Conservation (phyloP, 2,329 filamentous ascomycete species). For the Aspergillus transmontanensis region DNA sequence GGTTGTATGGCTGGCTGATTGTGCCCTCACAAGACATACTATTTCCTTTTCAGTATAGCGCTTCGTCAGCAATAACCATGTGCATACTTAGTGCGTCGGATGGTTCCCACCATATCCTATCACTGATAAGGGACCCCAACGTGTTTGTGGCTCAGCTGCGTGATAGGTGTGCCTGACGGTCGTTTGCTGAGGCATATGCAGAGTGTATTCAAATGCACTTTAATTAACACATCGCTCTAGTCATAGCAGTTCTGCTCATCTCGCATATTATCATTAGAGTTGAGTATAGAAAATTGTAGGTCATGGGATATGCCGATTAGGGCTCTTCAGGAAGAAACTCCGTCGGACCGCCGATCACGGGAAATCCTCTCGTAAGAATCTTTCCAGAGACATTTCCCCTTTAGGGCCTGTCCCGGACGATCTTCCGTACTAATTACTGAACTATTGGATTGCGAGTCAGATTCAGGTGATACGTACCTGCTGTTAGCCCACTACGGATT, state of each 20-base stretch:
- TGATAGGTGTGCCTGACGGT: not conserved
- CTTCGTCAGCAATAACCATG: not conserved
- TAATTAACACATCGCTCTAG: not conserved
- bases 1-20: not conserved
- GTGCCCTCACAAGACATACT: not conserved
- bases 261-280: not conserved
- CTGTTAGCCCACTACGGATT: not conserved
- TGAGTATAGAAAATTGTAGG: not conserved
- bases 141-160: not conserved
- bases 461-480: too few relatives aligned
- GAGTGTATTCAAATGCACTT: not conserved
- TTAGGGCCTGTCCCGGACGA: not conserved
- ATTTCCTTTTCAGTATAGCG: not conserved
- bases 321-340: not conserved
- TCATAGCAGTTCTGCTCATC: not conserved
- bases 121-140: not conserved
- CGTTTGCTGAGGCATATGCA: not conserved
- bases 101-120: not conserved
- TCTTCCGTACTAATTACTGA: not conserved
- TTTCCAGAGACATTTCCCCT: not conserved
- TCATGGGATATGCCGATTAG: not conserved
- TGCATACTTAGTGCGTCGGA: not conserved
- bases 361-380: not conserved
- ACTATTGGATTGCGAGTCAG: not conserved
- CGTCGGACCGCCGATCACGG: not conserved